phyloP scores from a whole-genome alignment of 192 early-diverging fungal species.

The Linnemannia schmuckeri region DNA sequence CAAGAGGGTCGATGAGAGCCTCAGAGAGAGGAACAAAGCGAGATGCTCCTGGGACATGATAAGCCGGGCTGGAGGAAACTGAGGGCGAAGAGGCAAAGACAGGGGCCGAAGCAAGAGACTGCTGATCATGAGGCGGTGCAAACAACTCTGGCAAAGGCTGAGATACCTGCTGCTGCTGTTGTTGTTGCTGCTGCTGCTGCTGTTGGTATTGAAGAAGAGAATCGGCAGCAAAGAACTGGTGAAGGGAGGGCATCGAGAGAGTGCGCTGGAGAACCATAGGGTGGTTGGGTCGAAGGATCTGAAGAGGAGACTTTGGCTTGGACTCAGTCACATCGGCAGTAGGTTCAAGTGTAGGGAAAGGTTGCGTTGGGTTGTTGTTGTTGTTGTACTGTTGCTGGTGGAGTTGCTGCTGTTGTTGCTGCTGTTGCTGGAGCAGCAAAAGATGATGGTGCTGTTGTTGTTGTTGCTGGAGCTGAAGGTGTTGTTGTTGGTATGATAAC shows the following conservation, averaged over 20 bases:
- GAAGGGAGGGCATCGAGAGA: constrained; percentile 11
- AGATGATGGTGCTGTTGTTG: constrained; percentile 5
- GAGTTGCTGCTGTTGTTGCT: background rate
- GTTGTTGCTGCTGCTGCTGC: background rate
- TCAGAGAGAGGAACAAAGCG: constrained; percentile 20
- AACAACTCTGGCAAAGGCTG: background rate
- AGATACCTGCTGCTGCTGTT: background rate
- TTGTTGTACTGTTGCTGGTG: background rate
- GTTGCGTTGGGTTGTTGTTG: background rate
- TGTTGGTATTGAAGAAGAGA: background rate
- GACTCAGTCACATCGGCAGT: background rate
- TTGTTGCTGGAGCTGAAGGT: constrained; percentile 7
- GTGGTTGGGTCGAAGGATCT: constrained; percentile 25
- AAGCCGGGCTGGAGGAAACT: background rate
- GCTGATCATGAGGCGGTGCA: constrained; percentile 8
- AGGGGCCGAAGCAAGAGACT: background rate
- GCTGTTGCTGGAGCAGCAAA: background rate
- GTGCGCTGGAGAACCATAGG: constrained; percentile 45
- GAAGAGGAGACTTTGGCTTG: constrained; percentile 24
- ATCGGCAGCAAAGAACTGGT: background rate
- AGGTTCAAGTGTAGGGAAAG: background rate
- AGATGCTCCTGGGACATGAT: constrained; percentile 12
- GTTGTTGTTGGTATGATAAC: background rate
- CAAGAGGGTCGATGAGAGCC: constrained; percentile 8
- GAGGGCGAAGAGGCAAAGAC: background rate